phyloP scores from a whole-genome alignment of 352 stramenopile genomes.

The Phytophthora brassicae region DNA sequence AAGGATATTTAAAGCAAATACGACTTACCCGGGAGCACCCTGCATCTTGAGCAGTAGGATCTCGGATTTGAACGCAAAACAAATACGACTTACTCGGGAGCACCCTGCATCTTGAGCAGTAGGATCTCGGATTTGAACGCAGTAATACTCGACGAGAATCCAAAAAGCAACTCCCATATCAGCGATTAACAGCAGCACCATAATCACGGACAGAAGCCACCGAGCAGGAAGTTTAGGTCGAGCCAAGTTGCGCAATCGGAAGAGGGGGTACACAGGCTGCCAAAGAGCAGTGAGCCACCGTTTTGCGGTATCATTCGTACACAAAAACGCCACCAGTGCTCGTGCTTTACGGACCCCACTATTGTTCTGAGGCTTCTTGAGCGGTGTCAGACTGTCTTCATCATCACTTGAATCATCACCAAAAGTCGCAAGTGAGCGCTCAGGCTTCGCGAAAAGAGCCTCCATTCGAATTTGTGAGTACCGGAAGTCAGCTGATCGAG shows the following conservation, averaged over 20 bases:
- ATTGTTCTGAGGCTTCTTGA: slow-evolving; percentile 26
- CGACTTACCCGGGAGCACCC: slow-evolving; percentile 74
- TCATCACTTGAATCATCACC: slow-evolving; percentile 28
- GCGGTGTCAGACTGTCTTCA: slow-evolving; percentile 19
- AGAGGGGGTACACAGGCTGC: slow-evolving; percentile 60
- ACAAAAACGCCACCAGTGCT: slow-evolving; percentile 28
- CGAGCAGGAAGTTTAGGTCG: slow-evolving; percentile 26
- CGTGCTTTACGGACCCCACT: slow-evolving; percentile 18
- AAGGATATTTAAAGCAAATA: too few relatives aligned
- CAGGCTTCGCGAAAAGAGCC: slow-evolving; percentile 59
- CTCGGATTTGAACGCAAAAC: slow-evolving; percentile 83
- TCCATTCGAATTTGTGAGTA: slow-evolving; percentile 81
- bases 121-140: slow-evolving; percentile 82
- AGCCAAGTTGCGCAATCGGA: slow-evolving; percentile 58
- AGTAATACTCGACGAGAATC: slow-evolving; percentile 86
- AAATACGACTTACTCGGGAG: slow-evolving; percentile 55
- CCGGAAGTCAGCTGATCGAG: slow-evolving; percentile 59
- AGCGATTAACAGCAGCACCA: slow-evolving; percentile 67
- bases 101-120: slow-evolving; percentile 71
- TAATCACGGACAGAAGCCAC: slow-evolving; percentile 45
- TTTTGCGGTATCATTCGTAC: slow-evolving; percentile 30
- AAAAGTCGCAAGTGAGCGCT: slow-evolving; percentile 15
- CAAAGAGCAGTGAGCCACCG: slow-evolving; percentile 34
- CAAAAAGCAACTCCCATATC: slow-evolving; percentile 72
- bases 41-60: slow-evolving; percentile 67